Conservation (phyloP, 2,329 filamentous ascomycete species). For the Hymenoscyphus scutula region DNA sequence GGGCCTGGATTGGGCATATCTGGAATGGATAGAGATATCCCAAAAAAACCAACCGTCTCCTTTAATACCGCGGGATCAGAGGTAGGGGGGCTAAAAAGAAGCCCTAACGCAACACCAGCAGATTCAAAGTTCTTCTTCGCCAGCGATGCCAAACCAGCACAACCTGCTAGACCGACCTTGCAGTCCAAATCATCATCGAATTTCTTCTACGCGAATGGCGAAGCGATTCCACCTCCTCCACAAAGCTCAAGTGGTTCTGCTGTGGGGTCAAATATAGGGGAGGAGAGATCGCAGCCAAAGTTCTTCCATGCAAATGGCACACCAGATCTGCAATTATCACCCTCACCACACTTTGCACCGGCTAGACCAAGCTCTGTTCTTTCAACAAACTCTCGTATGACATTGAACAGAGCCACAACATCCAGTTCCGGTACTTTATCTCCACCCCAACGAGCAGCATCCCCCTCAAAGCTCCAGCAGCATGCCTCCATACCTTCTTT, state of each 20-base stretch:
- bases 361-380: conserved; percentile 46
- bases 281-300: conserved; percentile 47
- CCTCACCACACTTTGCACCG: conserved; percentile 38
- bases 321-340: conserved; percentile 46
- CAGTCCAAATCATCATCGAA: conserved; percentile 36
- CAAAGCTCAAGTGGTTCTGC: conserved; percentile 29
- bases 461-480: conserved; percentile 48
- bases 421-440: conserved; percentile 30
- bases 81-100: conserved; percentile 29
- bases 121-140: conserved; percentile 89
- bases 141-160: conserved; percentile 62
- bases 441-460: conserved; percentile 46
- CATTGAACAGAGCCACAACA: conserved; percentile 41
- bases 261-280: conserved; percentile 30
- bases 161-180: conserved; percentile 24
- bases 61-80: conserved; percentile 43
- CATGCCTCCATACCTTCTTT: conserved; percentile 29
- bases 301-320: conserved; percentile 75
- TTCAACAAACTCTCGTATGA: conserved; percentile 46
- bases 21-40: conserved; percentile 30
- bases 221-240: conserved; percentile 39
- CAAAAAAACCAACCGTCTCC: conserved; percentile 37
- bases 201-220: conserved; percentile 52
- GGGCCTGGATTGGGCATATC: conserved; percentile 27
- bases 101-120: conserved; percentile 25